phyloP scores from a whole-genome alignment of 805 yeast species.

The Yamadazyma ubonensis region DNA sequence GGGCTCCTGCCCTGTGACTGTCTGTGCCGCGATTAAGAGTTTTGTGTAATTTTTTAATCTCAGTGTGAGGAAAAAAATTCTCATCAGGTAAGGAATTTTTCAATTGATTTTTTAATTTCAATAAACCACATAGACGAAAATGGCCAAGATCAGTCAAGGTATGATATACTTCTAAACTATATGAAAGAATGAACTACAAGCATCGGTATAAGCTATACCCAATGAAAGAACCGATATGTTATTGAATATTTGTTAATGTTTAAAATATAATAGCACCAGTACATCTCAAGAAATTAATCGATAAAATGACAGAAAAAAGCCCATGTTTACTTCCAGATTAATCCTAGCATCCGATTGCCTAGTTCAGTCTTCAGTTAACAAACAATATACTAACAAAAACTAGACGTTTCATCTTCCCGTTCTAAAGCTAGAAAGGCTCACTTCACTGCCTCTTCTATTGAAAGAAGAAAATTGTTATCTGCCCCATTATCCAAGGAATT shows the following conservation, averaged over 20 bases:
- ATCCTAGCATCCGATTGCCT: not conserved
- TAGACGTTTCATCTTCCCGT: slow-evolving; percentile 99
- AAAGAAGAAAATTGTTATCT: slow-evolving; percentile 90
- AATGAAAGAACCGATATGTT: not conserved
- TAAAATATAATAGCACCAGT: no score
- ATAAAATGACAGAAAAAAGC: no score
- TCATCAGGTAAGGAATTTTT: slow-evolving; percentile 15
- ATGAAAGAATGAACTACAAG: slow-evolving; percentile 10
- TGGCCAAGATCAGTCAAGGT: slow-evolving; percentile 69
- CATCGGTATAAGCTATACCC: not conserved
- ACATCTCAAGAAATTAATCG: no score
- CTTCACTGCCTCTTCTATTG: slow-evolving; percentile 96
- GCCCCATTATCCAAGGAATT: slow-evolving; percentile 99
- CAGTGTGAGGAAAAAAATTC: slow-evolving; percentile 14
- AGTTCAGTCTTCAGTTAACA: not conserved
- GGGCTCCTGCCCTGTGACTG: slow-evolving; percentile 12
- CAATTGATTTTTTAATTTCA: slow-evolving; percentile 15
- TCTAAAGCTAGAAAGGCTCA: slow-evolving; percentile 99
- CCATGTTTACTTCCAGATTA: no score
- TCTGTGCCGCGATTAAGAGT: not conserved
- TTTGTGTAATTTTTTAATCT: slow-evolving; percentile 5
- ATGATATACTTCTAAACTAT: slow-evolving; percentile 17
- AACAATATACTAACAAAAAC: slow-evolving; percentile 18
- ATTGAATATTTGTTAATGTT: no score
- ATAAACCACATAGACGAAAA: slow-evolving; percentile 26